Evolutionary conservation across 2,329 filamentous ascomycete species (phyloP), one percentile per base, ranked within the genome.

Genomic region (Zelopaecilomyces penicillatus): DNA sequence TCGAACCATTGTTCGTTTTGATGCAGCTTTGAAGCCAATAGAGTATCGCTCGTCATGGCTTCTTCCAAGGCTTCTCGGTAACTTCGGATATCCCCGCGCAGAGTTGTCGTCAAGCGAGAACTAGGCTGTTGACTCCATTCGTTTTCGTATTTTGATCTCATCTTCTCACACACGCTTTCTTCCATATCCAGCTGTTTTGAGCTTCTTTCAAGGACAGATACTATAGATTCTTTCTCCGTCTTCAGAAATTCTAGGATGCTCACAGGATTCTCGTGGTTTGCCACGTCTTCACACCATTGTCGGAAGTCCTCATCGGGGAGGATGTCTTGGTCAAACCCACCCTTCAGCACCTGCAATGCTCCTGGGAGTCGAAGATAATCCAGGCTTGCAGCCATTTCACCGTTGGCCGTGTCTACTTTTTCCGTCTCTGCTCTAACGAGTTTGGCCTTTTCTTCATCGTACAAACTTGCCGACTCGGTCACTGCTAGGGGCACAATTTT

Each of bases 41-140:
- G 87, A 12, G 77, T 78, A 61, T 98, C 93, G 57, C 89, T 98
- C 40, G 81, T 82, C 41, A 81, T 80, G 3, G 93, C 93, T 62
- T 97, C 90, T 45, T 95, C 88, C 41, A 97, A 73, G 1, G 93
- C 93, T 46, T 90, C 85, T 30, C 84, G 80, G 59, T 97, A 96
- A 57, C 85, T 91, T 49, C 85, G 77, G 43, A 97, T 85, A 60
- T 98, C 93, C 47, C 81, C 83, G 44, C 90, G 79, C 41, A 98
- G 68, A 0, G 91, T 97, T 4, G 86, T 82, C 1, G 91, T 98
- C 35, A 98, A 75, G 45, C 87, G 77, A 30, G 87, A 87, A 61
- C 91, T 97, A 8, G 93, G 93, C 58, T 98, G 93, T 58, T 98
- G 93, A 12, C 88, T 95, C 93, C 93, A 98, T 44, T 97, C 91